Evolutionary conservation across 306 rosid species (phyloP).

Genomic region (Cicer yamashitae): DNA sequence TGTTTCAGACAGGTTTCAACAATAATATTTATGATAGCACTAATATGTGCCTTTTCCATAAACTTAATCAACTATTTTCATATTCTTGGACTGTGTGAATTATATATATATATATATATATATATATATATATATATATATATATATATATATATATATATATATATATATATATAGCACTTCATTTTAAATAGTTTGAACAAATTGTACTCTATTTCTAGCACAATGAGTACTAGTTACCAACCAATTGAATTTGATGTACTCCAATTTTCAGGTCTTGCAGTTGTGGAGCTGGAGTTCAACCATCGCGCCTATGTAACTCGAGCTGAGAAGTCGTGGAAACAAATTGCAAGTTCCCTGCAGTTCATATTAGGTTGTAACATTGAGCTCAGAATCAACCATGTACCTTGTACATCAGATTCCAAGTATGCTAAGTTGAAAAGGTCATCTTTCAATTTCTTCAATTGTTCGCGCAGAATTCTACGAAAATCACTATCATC

Average conservation of each 20-base stretch:
- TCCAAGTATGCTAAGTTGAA: slow-evolving; percentile 55
- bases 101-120: no score
- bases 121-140: no score
- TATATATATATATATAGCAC: no score
- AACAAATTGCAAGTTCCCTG: slow-evolving; percentile 72
- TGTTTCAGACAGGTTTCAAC: no score
- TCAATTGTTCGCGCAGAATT: slow-evolving; percentile 70
- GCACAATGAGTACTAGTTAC: background rate
- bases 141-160: no score
- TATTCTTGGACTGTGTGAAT: no score
- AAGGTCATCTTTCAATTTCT: slow-evolving; percentile 67
- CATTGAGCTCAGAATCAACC: slow-evolving; percentile 79
- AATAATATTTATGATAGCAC: no score
- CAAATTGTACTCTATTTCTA: background rate
- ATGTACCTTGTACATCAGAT: slow-evolving; percentile 52
- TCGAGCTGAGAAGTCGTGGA: slow-evolving; percentile 88
- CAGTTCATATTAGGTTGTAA: slow-evolving; percentile 70
- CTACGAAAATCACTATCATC: slow-evolving; percentile 51
- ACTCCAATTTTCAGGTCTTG: slow-evolving; percentile 62
- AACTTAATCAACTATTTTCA: no score
- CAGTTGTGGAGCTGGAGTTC: slow-evolving; percentile 81
- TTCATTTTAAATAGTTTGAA: background rate
- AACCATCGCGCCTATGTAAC: slow-evolving; percentile 56
- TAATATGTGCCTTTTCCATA: no score
- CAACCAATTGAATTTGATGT: slow-evolving; percentile 11